These are phyloP conservation scores for Trichoderma harzianum DNA, from an alignment of 2,329 filamentous ascomycete species.

Conservation along the genomic window DNA sequence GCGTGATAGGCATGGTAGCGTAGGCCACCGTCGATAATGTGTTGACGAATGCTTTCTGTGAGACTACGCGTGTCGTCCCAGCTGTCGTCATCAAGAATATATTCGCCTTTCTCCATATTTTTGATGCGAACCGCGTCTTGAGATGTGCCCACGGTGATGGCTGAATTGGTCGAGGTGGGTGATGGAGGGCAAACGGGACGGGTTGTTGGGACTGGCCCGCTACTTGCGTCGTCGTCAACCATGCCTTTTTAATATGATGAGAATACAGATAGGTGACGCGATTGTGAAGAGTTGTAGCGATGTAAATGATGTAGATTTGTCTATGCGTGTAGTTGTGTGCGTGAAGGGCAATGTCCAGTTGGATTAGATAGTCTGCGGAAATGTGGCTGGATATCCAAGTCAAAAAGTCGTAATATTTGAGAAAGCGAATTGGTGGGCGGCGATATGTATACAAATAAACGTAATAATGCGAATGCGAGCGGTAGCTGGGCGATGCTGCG, in stretches of 20 bases:
- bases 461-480: background rate
- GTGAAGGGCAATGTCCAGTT: background rate
- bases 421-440: background rate
- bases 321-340: background rate
- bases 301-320: background rate
- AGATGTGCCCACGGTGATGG: constrained; percentile 32
- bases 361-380: background rate
- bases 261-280: background rate
- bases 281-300: background rate
- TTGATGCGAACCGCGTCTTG: constrained; percentile 31
- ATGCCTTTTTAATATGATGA: background rate
- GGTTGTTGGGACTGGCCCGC: background rate
- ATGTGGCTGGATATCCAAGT: background rate
- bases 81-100: constrained; percentile 21
- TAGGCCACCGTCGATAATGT: constrained; percentile 40
- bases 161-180: constrained; percentile 28
- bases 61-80: constrained; percentile 39
- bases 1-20: constrained; percentile 42
- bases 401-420: background rate
- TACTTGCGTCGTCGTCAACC: constrained; percentile 9
- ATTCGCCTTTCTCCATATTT: constrained; percentile 34
- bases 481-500: background rate
- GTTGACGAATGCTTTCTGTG: constrained; percentile 42
- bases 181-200: constrained; percentile 25
- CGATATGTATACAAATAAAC: background rate